These are phyloP conservation scores for Symbiodinium pilosum DNA, from an alignment of 73 alveolate species.

Conservation along the genomic window DNA sequence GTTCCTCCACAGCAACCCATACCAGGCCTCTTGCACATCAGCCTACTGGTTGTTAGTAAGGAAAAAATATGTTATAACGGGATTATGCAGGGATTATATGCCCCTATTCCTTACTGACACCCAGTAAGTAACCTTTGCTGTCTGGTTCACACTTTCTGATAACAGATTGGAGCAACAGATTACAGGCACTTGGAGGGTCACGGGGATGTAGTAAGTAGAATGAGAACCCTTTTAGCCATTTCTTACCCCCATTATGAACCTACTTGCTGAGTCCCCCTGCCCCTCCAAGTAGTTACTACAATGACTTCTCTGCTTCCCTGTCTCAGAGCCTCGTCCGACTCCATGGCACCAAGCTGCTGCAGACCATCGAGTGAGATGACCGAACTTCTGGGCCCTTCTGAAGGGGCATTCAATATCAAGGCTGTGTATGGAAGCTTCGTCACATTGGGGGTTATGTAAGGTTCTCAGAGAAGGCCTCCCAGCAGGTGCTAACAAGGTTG, in stretches of 20 bases:
- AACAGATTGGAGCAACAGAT: neutral
- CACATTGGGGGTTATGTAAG: neutral
- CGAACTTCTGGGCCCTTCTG: neutral
- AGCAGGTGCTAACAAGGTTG: neutral
- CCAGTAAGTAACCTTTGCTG: too few relatives aligned
- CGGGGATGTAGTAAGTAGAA: neutral
- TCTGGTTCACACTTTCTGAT: too few relatives aligned
- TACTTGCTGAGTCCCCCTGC: neutral
- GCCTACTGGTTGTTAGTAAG: too few relatives aligned
- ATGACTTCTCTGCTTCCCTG: neutral
- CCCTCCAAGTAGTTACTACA: neutral
- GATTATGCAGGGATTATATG: too few relatives aligned
- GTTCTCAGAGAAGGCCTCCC: neutral
- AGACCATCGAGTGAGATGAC: neutral
- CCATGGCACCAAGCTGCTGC: neutral
- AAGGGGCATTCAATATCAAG: too few relatives aligned
- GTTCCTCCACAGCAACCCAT: too few relatives aligned
- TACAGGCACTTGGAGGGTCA: neutral
- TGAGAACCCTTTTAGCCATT: neutral
- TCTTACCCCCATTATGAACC: neutral
- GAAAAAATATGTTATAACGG: too few relatives aligned
- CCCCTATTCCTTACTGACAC: too few relatives aligned
- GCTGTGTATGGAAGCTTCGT: neutral
- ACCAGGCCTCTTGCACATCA: too few relatives aligned
- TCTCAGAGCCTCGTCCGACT: neutral